Evolutionary conservation across 2,329 filamentous ascomycete species (phyloP), one percentile per base, ranked within the genome.

Genomic region (Monilinia fructicola): DNA sequence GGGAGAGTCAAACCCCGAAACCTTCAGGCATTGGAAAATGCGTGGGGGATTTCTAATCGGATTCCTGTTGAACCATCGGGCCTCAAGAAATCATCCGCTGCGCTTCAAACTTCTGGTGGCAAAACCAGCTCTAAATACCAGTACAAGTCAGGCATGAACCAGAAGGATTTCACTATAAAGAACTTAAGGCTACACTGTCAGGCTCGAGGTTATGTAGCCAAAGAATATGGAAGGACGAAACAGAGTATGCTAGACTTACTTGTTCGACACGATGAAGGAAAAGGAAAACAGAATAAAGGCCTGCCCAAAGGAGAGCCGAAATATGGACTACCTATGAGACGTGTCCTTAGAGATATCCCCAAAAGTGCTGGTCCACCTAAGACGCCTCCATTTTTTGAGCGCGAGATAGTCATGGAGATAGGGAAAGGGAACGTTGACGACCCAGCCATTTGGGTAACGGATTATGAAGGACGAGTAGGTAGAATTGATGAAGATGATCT

Each of bases 1-100:
- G 59, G 46, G 40, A 54, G 31, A 62, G 59, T 28, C n/a, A 62
- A 62, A 53, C 46, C 46, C 26, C 59, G 59, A 6, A 62, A 40
- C 26, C 31, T 53, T 53, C 59, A 62, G 7, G 26, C 4, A 11
- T 26, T 62, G 16, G 35, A 62, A 53, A 16, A 2, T 0, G 2
- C 59, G 16, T 62, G 59, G 59, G 23, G 10, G 18, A 46, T 62
- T 18, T 31, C 46, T 1, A n/a, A 23, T 0, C 0, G 0, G 2
- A 11, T 60, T 3, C 56, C 56, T 12, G 2, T 58, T 21, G 4
- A 16, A 58, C 4, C 0, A 1, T 28, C 40, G 12, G 40, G 23
- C 21, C n/a, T 18, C 11, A n/a, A 23, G 6, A 23, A 2, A 23
- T 26, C 18, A 46, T 0, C 0, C 1, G 9, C 18, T 12, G 23